Percentiles rank a stretch among this genome's conserved stretches.
Evolutionary conservation across 768 basidiomycete species (phyloP).

Genomic region (Boletus pseudo-olivaceus): DNA sequence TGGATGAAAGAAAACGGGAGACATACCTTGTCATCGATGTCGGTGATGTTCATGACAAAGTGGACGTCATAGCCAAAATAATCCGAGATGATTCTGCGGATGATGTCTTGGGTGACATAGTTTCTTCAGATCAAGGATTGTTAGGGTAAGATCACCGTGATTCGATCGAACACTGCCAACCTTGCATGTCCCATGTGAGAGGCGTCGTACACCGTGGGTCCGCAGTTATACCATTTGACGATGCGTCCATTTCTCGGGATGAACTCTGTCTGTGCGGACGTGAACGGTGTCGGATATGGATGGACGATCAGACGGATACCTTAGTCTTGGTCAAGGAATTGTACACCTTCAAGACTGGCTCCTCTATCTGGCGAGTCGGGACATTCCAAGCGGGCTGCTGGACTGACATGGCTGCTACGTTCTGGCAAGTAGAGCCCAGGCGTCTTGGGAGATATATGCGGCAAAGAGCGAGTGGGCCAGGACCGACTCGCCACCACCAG

Average conservation of each 20-base stretch:
- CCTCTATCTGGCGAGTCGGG: conserved; percentile 37
- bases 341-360: conserved; percentile 67
- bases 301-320: conserved; percentile 43
- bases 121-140: conserved; percentile 54
- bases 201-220: conserved; percentile 97
- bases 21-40: conserved; percentile 96
- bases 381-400: conserved; percentile 54
- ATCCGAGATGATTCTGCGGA: conserved; percentile 77
- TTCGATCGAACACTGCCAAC: conserved; percentile 37
- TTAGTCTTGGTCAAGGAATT: conserved; percentile 93
- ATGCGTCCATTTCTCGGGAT: conserved; percentile 61
- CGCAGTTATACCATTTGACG: conserved; percentile 99
- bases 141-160: neutral
- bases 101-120: conserved; percentile 48
- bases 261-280: conserved; percentile 64
- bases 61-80: conserved; percentile 98
- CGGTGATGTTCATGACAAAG: conserved; percentile 99
- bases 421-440: conserved; percentile 2
- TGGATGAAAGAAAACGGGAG: neutral
- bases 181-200: conserved; percentile 99
- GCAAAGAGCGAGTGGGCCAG: conserved; percentile 2
- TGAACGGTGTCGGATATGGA: conserved; percentile 6
- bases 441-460: conserved; percentile 5
- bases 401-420: conserved; percentile 42
- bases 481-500: conserved; percentile 16